Evolutionary conservation across 495 filamentous ascomycete species (phyloP).

Genomic region (Pseudomonodictys pantanalensis): DNA sequence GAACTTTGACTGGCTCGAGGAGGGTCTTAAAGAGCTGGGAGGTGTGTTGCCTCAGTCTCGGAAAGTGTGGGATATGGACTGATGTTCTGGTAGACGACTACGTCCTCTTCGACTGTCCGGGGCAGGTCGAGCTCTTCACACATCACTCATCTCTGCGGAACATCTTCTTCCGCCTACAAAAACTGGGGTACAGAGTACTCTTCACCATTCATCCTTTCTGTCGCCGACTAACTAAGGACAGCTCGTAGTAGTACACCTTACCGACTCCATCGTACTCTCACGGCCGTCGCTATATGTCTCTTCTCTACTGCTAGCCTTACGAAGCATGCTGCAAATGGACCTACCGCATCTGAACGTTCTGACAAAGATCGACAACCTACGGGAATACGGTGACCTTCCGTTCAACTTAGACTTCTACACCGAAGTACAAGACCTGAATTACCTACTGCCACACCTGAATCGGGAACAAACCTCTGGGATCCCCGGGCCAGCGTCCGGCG

Average conservation of each 20-base stretch:
- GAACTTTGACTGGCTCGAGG: slow-evolving; percentile 86
- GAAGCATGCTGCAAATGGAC: slow-evolving; percentile 97
- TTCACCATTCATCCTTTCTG: slow-evolving; percentile 22
- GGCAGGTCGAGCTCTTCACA: slow-evolving; percentile 94
- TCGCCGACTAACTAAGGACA: slow-evolving; percentile 40
- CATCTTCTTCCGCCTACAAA: slow-evolving; percentile 84
- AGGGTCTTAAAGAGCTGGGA: slow-evolving; percentile 47
- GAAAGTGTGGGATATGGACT: not conserved
- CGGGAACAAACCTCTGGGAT: slow-evolving; percentile 27
- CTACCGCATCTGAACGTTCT: slow-evolving; percentile 92
- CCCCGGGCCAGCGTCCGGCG: not conserved
- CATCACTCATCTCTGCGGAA: slow-evolving; percentile 87
- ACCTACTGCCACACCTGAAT: slow-evolving; percentile 76
- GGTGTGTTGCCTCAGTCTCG: not conserved
- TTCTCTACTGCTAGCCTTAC: slow-evolving; percentile 83
- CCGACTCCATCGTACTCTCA: slow-evolving; percentile 87
- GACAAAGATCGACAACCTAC: slow-evolving; percentile 93
- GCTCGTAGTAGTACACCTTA: slow-evolving; percentile 86
- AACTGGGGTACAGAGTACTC: slow-evolving; percentile 83
- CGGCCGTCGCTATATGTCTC: slow-evolving; percentile 93
- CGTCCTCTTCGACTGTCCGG: slow-evolving; percentile 91
- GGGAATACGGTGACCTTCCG: slow-evolving; percentile 72
- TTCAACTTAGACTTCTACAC: slow-evolving; percentile 97
- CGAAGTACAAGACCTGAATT: slow-evolving; percentile 88
- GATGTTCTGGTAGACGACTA: slow-evolving; percentile 66